Percentiles rank a stretch among this genome's conserved stretches.
Conservation (phyloP, 306 rosid genomes). For the Cucumis sativus region DNA sequence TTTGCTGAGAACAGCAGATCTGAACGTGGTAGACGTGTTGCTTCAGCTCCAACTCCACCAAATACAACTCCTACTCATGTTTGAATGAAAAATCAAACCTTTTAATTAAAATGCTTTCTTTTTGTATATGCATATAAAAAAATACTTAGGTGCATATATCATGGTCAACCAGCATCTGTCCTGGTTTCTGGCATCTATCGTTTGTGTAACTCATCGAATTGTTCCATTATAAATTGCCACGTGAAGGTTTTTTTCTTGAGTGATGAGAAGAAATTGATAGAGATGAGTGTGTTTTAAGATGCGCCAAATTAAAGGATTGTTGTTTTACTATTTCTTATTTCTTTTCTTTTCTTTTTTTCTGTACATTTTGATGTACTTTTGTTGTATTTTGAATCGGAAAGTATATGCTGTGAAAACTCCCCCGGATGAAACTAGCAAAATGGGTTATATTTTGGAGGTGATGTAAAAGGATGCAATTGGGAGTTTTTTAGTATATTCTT, state of each 20-base stretch:
- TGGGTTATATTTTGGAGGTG: neutral
- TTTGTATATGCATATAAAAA: too few species aligned
- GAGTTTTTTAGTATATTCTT: neutral
- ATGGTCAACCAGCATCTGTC: too few species aligned
- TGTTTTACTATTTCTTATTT: too few species aligned
- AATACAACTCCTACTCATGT: conserved; percentile 47
- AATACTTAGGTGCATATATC: too few species aligned
- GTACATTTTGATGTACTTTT: neutral
- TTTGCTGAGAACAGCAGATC: conserved; percentile 78
- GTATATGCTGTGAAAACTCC: neutral
- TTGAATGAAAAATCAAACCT: conserved; percentile 9
- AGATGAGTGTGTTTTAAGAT: too few species aligned
- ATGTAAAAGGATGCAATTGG: neutral
- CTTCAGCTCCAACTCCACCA: conserved; percentile 59
- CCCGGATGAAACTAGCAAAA: neutral
- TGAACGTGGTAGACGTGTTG: conserved; percentile 69
- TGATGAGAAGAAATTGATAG: too few species aligned
- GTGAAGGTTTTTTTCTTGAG: too few species aligned
- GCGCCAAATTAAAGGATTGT: too few species aligned
- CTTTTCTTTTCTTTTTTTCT: neutral
- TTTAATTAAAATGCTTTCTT: too few species aligned
- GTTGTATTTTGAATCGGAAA: neutral
- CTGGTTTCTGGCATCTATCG: too few species aligned
- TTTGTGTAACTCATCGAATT: too few species aligned
- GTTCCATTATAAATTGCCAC: too few species aligned